These are phyloP conservation scores for Lecanosticta acicola DNA, from an alignment of 2,329 filamentous ascomycete genomes.

Conservation along the genomic window DNA sequence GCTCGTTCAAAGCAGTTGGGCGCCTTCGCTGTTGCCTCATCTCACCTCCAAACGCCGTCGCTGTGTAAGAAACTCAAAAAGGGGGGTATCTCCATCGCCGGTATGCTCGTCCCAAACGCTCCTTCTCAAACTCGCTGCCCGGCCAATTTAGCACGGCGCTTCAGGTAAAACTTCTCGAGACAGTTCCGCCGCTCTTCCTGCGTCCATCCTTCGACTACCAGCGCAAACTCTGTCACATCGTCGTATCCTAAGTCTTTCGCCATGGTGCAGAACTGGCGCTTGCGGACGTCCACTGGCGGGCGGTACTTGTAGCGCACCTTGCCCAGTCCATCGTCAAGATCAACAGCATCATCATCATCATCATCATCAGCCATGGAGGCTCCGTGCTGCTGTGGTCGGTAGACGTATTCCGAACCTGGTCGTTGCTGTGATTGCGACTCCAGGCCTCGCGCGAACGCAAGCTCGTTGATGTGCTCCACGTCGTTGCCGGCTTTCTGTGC, in stretches of 20 bases:
- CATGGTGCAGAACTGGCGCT: slow-evolving; percentile 87
- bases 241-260: slow-evolving; percentile 70
- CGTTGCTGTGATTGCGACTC: slow-evolving; percentile 40
- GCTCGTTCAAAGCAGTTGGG: too few species aligned
- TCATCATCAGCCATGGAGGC: slow-evolving; percentile 6
- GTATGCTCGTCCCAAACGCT: too few species aligned
- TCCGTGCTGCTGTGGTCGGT: not conserved
- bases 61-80: too few species aligned
- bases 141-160: slow-evolving; percentile 37
- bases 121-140: too few species aligned
- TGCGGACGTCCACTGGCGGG: slow-evolving; percentile 67
- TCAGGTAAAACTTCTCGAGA: slow-evolving; percentile 73
- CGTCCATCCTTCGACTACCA: slow-evolving; percentile 86
- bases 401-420: slow-evolving; percentile 1
- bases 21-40: too few species aligned
- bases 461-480: slow-evolving; percentile 45
- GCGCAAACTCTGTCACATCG: slow-evolving; percentile 74
- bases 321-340: slow-evolving; percentile 14
- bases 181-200: slow-evolving; percentile 73
- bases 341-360: slow-evolving; percentile 24
- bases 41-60: too few species aligned
- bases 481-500: slow-evolving; percentile 60
- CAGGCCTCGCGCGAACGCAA: slow-evolving; percentile 32
- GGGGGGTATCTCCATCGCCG: too few species aligned
- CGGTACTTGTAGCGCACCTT: slow-evolving; percentile 58